Base-by-base conservation (phyloP, 2,329 filamentous ascomycete genomes). In the Colletotrichum lentis region DNA sequence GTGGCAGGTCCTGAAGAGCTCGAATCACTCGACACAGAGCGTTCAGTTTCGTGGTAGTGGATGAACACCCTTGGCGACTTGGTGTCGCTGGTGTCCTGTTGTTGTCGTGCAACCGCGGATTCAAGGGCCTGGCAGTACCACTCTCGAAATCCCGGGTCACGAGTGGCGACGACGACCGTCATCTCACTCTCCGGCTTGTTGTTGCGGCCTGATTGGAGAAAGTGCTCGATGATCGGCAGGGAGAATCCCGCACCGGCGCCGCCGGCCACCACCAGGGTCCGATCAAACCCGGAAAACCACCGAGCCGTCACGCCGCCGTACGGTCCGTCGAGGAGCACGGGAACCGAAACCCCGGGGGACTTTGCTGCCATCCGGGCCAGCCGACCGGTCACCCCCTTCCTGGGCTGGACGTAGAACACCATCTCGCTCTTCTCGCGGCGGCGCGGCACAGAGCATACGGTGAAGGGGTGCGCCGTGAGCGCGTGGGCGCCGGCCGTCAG, bases 221-320 rank as follows among this genome's bases (percentile, higher is more conserved):
- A 75, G 8, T 80, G 77, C 71, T 84, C 82, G 10, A 86, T 75
- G 5, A 88, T 75, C 0, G 81, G 79, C 0, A 89, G 73, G 1
- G 81, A 80, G 74, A 84, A 85, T 0, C 85, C 85, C 2, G 82
- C 84, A 1, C 87, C 87, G 0, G 86, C 84, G 0, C 87, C 87
- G 11, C 87, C 86, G 0, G 83, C 83, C 4, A 88, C 74, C 18
- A 88, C 74, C 0, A 89, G 73, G 0, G 77, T 74, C 8, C 75
- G 76, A 55, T 86, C 81, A 58, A 81, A 82, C 0, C 75, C 74
- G 0, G 74, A 71, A 16, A 81, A 73, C 53, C 80, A 79, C 5
- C 73, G 71, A 3, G 72, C 72, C 1, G 79, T 74, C 20, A 86
- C 73, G 0, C 86, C 86, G 0, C 87, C 86, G 64, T 89, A 89